Evolutionary conservation across 306 rosid genomes (phyloP).

Genomic region (Pyrus pyrifolia): DNA sequence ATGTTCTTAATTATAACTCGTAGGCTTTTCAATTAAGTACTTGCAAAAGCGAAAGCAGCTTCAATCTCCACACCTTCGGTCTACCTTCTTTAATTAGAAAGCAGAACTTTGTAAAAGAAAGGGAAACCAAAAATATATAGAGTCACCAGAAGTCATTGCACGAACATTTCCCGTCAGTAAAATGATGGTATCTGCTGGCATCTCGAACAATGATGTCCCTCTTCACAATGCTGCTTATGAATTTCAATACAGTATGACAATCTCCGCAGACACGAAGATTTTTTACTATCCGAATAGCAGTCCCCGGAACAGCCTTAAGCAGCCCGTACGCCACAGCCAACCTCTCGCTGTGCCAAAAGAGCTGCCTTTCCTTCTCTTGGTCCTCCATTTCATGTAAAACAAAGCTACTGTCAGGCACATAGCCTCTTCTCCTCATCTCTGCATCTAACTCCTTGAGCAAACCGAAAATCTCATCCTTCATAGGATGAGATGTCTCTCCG

Average conservation of each 20-base stretch:
- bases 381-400: slow-evolving; percentile 82
- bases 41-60: background rate
- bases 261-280: slow-evolving; percentile 86
- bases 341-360: slow-evolving; percentile 88
- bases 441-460: slow-evolving; percentile 52
- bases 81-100: background rate
- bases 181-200: slow-evolving; percentile 73
- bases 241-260: slow-evolving; percentile 78
- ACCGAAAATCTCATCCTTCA: slow-evolving; percentile 60
- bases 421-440: slow-evolving; percentile 76
- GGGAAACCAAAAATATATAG: background rate
- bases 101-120: background rate
- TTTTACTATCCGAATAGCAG: slow-evolving; percentile 63
- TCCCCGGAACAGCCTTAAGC: slow-evolving; percentile 61
- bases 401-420: slow-evolving; percentile 70
- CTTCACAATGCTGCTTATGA: slow-evolving; percentile 47
- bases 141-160: slow-evolving; percentile 86
- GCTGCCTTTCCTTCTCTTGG: slow-evolving; percentile 78
- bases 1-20: no score
- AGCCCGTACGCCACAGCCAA: slow-evolving; percentile 77
- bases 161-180: slow-evolving; percentile 64
- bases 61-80: no score
- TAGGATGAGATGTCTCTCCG: slow-evolving; percentile 68
- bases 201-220: slow-evolving; percentile 81
- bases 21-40: no score